phyloP scores from a whole-genome alignment of 2,329 filamentous ascomycete species.

The Arthrobotrys pseudoclavata region DNA sequence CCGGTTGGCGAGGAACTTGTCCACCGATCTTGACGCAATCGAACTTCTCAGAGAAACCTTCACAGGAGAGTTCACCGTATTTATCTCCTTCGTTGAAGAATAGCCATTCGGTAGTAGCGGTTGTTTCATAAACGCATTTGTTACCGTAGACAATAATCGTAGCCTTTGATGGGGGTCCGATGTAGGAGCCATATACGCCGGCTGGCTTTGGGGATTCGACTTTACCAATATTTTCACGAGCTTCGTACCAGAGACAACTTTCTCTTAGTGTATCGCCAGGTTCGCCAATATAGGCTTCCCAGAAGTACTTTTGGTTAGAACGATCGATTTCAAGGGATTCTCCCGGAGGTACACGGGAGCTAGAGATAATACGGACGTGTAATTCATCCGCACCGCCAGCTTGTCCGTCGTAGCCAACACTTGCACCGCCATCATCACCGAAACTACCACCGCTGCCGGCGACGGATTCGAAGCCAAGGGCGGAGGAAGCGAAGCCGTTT shows the following conservation, averaged over 20 bases:
- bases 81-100: conserved; percentile 7
- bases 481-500: conserved; percentile 49
- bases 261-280: not conserved
- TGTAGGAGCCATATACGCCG: conserved; percentile 23
- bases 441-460: conserved; percentile 24
- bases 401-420: not conserved
- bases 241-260: conserved; percentile 3
- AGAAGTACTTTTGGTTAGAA: conserved; percentile 29
- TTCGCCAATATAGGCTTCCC: conserved; percentile 23
- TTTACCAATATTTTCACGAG: conserved; percentile 3
- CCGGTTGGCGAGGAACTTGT: conserved; percentile 18
- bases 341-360: not conserved
- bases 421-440: conserved; percentile 18
- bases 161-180: conserved; percentile 18
- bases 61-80: conserved; percentile 15
- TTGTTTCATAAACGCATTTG: conserved; percentile 5
- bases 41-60: conserved; percentile 9
- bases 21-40: conserved; percentile 24
- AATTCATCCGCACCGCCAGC: conserved; percentile 10
- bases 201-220: conserved; percentile 1
- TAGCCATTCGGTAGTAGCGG: not conserved
- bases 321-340: conserved; percentile 1
- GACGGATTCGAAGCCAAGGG: conserved; percentile 20
- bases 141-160: conserved; percentile 3
- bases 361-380: conserved; percentile 19